phyloP scores from a whole-genome alignment of 257 asterid genomes.

The Solanum corneliomulleri region DNA sequence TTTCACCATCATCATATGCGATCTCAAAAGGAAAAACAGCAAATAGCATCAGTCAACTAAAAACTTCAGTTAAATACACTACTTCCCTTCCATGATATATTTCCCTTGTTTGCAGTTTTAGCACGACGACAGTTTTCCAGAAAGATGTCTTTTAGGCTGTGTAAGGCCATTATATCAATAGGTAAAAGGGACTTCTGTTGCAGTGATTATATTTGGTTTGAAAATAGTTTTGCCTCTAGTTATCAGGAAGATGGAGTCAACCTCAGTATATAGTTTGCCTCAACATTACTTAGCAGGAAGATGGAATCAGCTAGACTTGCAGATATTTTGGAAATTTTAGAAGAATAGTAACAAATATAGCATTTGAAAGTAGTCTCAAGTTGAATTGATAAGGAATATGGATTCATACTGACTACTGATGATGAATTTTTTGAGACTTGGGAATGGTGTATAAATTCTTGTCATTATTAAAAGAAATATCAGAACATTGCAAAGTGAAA shows the following conservation, averaged over 20 bases:
- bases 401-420: not conserved
- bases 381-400: not conserved
- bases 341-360: not conserved
- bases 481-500: not conserved
- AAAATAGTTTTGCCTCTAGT: not conserved
- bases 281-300: not conserved
- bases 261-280: not conserved
- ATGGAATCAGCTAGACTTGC: not conserved
- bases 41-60: not conserved
- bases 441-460: not conserved
- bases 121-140: not conserved
- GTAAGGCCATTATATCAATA: not conserved
- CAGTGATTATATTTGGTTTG: not conserved
- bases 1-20: constrained; percentile 23
- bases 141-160: not conserved
- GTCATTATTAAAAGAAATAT: not conserved
- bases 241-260: not conserved
- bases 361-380: not conserved
- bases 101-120: not conserved
- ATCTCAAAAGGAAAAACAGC: constrained; percentile 17
- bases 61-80: not conserved
- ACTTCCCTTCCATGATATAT: not conserved
- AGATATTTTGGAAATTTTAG: not conserved
- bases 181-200: not conserved
- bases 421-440: not conserved